Base-by-base conservation (phyloP, 768 basidiomycete genomes). In the Leccinum imitatum region DNA sequence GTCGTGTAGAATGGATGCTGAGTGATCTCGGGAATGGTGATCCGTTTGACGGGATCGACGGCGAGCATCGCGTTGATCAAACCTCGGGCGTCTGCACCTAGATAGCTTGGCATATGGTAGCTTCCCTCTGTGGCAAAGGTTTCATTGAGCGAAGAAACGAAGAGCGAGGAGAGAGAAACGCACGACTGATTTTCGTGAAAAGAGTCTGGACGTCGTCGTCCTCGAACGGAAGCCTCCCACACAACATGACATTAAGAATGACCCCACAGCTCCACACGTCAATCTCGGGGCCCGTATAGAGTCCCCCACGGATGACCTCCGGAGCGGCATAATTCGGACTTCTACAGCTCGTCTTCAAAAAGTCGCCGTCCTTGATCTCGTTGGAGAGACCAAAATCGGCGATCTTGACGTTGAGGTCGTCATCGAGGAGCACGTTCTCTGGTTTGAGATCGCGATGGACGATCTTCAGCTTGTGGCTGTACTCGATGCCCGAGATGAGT, bases 211-310 rank as follows among this genome's bases (percentile, higher is more conserved):
- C 94, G 70, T 97, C 91, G 50, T 97, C 94, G 75, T 98, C 95
- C 76, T 98, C 97, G 71, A 99, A 99, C 1, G 97, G 97, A 31
- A 99, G 82, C 51, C 91, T 80, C 5, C 96, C 97, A 69, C 92
- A 95, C 5, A 99, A 83, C 89, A 99, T 95, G 59, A 98, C 97
- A 76, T 95, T 98, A 54, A 99, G 83, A 65, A 99, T 98, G n/a
- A 99, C 96, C 0, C 97, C 97, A 57, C 92, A 92, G 66, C 92
- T 94, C 97, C 97, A 99, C 11, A 98, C 94, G 64, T 99, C 97
- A 68, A 98, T 97, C 76, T 98, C 97, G 0, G 96, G 95, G 1
- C 97, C 97, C 0, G 94, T 94, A 71, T 99, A 99, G 8, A 95
- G 82, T 30, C 92, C 91, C 6, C 97, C 97, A 17, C 89, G 85